Conservation (phyloP, 1,284 basidiomycete species). For the Schizophyllum amplum region DNA sequence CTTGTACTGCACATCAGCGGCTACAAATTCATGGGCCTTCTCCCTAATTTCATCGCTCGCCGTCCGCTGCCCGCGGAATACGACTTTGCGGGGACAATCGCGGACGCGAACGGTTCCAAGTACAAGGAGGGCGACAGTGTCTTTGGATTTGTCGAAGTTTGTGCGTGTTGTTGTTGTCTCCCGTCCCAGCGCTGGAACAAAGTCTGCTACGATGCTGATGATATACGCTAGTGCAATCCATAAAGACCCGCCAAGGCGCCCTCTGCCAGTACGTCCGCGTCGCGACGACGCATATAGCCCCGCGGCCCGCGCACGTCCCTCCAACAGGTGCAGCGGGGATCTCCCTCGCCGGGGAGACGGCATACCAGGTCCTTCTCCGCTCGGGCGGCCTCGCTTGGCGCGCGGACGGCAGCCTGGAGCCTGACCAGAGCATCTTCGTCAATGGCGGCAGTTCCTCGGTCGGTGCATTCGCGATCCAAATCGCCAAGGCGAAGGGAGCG, state of each 20-base stretch:
- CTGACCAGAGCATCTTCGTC: constrained; percentile 47
- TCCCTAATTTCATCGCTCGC: constrained; percentile 40
- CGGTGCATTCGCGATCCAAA: constrained; percentile 55
- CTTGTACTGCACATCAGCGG: too few species aligned
- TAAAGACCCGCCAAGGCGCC: constrained; percentile 36
- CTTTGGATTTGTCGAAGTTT: constrained; percentile 31
- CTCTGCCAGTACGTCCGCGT: constrained; percentile 45
- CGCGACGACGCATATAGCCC: constrained; percentile 32
- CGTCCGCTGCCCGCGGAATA: constrained; percentile 48
- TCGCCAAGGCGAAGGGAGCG: constrained; percentile 47
- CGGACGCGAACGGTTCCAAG: constrained; percentile 41
- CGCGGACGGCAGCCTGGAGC: constrained; percentile 29
- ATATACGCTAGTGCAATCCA: constrained; percentile 14
- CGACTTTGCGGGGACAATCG: constrained; percentile 56
- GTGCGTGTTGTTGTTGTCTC: constrained; percentile 11
- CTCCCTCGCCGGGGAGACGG: constrained; percentile 46
- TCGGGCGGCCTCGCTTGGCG: constrained; percentile 23
- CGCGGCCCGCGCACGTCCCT: constrained; percentile 38
- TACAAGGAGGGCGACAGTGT: constrained; percentile 52
- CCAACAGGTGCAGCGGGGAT: constrained; percentile 51
- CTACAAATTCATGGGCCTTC: constrained; percentile 45
- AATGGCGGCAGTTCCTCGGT: constrained; percentile 61
- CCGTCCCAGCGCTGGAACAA: too few species aligned
- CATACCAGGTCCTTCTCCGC: constrained; percentile 30
- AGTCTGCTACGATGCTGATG: background rate